phyloP scores from a whole-genome alignment of 352 stramenopile species.

The Globisporangium parvum region DNA sequence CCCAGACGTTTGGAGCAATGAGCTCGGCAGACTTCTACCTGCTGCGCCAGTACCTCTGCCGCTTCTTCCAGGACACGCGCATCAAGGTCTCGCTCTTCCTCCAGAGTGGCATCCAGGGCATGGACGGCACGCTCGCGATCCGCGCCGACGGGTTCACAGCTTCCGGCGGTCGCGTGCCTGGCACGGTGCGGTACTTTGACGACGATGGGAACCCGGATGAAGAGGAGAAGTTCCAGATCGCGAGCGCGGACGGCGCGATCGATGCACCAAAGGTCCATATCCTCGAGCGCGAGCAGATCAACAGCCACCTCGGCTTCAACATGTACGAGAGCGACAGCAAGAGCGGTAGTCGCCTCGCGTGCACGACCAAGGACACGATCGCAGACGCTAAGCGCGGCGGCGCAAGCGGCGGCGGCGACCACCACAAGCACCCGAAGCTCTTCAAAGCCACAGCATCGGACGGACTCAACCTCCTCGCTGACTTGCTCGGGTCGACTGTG shows the following conservation, averaged over 20 bases:
- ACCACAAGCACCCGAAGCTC: slow-evolving; percentile 41
- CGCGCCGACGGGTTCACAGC: slow-evolving; percentile 71
- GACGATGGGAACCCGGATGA: slow-evolving; percentile 52
- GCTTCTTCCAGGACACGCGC: slow-evolving; percentile 88
- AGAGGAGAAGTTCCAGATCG: slow-evolving; percentile 61
- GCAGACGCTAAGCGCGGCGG: slow-evolving; percentile 49
- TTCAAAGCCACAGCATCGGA: slow-evolving; percentile 77
- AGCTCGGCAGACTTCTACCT: slow-evolving; percentile 66
- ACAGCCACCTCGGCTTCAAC: slow-evolving; percentile 64
- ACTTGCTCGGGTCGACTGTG: slow-evolving; percentile 61
- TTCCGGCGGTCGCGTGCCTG: slow-evolving; percentile 57
- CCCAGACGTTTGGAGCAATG: slow-evolving; percentile 58
- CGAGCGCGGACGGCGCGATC: slow-evolving; percentile 40
- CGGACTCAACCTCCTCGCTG: slow-evolving; percentile 81
- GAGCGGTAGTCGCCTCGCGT: slow-evolving; percentile 19
- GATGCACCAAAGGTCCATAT: slow-evolving; percentile 43
- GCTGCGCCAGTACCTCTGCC: slow-evolving; percentile 80
- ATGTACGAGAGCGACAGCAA: slow-evolving; percentile 83
- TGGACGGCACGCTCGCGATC: slow-evolving; percentile 78
- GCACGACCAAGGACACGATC: slow-evolving; percentile 50
- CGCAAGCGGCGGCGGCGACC: slow-evolving; percentile 22
- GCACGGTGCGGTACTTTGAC: slow-evolving; percentile 64
- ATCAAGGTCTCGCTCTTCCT: slow-evolving; percentile 91
- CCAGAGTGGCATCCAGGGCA: slow-evolving; percentile 80
- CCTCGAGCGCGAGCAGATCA: slow-evolving; percentile 53